A percentile compares a stretch with the other conserved stretches of the same genome.
Evolutionary conservation across 176 grass and related monocot species (phyloP).

Genomic region (Eleusine coracana): DNA sequence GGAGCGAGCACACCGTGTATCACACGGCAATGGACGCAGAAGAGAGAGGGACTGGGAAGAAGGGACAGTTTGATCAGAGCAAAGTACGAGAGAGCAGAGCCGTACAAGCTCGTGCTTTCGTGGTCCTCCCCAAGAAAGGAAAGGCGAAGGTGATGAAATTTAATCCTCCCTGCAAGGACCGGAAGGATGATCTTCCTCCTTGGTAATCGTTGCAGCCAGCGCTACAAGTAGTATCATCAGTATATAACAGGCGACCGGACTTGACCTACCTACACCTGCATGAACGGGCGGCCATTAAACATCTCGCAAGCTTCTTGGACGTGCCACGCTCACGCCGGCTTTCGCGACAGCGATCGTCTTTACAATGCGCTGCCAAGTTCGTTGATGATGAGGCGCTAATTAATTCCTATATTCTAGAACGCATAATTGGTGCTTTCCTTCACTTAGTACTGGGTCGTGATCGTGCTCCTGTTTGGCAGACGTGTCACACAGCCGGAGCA

Average conservation of each 20-base stretch:
- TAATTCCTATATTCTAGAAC: background rate
- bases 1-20: background rate
- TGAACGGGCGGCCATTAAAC: background rate
- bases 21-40: background rate
- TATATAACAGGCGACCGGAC: no score
- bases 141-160: background rate
- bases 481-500: background rate
- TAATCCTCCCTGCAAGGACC: background rate
- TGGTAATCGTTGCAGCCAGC: background rate
- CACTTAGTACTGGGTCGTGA: no score
- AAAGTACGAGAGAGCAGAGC: conserved; percentile 36
- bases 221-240: background rate
- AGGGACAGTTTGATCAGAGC: conserved; percentile 24
- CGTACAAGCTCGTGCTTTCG: background rate
- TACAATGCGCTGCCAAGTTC: conserved; percentile 45
- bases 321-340: background rate
- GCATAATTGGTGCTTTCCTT: background rate
- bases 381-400: conserved; percentile 4
- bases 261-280: background rate
- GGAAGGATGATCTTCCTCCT: background rate
- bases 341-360: conserved; percentile 6
- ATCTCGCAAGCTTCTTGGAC: background rate
- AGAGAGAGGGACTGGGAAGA: no score
- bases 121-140: conserved; percentile 1
- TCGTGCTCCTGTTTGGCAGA: background rate